Conservation (phyloP, 2,329 filamentous ascomycete genomes). For the Colletotrichum sp. region DNA sequence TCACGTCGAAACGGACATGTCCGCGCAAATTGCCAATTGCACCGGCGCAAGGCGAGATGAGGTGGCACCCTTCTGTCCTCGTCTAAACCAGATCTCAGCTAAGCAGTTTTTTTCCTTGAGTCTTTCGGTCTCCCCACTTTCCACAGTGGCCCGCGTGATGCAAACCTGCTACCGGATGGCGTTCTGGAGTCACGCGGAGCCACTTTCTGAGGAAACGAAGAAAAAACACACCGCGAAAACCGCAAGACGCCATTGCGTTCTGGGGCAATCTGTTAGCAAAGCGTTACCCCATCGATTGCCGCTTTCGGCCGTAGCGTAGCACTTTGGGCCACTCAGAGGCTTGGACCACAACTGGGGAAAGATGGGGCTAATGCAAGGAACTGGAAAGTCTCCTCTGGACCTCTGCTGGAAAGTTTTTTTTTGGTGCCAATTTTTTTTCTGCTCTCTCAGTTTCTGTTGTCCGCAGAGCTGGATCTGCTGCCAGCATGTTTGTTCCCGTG, state of each 20-base stretch:
- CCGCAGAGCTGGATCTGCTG: background rate
- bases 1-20: background rate
- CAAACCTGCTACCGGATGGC: background rate
- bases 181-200: constrained; percentile 3
- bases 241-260: constrained; percentile 9
- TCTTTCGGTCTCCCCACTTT: background rate
- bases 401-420: background rate
- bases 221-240: background rate
- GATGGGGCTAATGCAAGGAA: constrained; percentile 21
- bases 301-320: constrained; percentile 5
- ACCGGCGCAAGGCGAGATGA: background rate
- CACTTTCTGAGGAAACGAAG: background rate
- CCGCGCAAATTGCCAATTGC: background rate
- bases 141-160: constrained; percentile 7
- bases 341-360: constrained; percentile 3
- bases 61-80: background rate
- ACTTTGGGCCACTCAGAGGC: background rate
- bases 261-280: constrained; percentile 18
- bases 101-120: background rate
- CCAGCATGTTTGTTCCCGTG: background rate
- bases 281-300: constrained; percentile 20
- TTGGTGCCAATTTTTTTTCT: background rate
- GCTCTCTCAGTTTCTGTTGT: background rate
- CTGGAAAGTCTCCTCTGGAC: background rate
- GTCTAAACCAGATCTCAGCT: background rate